Conservation (phyloP, 768 basidiomycete genomes). For the Mycena latifolia region DNA sequence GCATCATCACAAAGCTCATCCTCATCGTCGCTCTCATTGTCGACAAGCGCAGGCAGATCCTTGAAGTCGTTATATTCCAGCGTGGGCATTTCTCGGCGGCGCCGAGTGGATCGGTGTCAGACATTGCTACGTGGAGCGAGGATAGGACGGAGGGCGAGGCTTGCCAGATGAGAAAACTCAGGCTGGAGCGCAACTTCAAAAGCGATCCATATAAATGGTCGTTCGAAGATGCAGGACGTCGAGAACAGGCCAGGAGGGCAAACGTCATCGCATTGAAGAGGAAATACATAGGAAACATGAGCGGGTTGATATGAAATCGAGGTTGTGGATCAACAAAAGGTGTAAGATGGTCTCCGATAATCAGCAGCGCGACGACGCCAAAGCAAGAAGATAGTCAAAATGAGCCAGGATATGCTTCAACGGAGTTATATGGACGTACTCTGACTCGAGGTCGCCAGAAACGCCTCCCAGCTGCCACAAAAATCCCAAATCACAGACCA, state of each 20-base stretch:
- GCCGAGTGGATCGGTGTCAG: no score
- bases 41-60: background rate
- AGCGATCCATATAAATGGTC: background rate
- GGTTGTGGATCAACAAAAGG: background rate
- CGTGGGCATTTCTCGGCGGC: no score
- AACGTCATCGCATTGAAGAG: no score
- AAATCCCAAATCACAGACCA: constrained; percentile 5
- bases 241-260: background rate
- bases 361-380: background rate
- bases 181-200: background rate
- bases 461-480: background rate
- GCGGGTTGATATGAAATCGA: background rate
- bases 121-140: no score
- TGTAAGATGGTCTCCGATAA: background rate
- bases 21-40: no score
- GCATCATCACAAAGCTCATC: background rate
- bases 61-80: background rate
- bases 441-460: background rate
- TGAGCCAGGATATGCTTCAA: background rate
- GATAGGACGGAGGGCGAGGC: no score
- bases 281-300: background rate
- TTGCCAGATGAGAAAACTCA: background rate
- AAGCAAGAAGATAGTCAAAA: background rate
- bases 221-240: background rate
- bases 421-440: constrained; percentile 5